phyloP scores from a whole-genome alignment of 2,329 filamentous ascomycete species.

The Aspergillus alliaceus region DNA sequence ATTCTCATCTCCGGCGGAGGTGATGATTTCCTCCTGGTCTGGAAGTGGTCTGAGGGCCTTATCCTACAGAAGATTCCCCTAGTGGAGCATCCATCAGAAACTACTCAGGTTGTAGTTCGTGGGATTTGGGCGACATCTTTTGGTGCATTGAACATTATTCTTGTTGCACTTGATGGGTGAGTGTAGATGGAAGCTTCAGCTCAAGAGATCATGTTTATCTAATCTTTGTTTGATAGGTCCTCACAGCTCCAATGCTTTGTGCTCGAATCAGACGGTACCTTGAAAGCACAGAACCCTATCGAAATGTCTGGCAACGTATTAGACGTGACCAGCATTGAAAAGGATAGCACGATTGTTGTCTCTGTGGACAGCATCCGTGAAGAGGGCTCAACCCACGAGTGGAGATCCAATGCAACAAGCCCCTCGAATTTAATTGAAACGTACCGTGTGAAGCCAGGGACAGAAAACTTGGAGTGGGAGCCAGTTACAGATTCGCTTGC shows the following conservation, averaged over 20 bases:
- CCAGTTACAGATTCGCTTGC: constrained; percentile 20
- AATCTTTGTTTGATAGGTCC: constrained; percentile 56
- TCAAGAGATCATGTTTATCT: constrained; percentile 8
- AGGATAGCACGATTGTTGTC: constrained; percentile 41
- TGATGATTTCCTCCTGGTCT: constrained; percentile 74
- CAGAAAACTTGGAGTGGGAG: constrained; percentile 28
- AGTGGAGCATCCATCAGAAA: constrained; percentile 17
- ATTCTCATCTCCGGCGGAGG: constrained; percentile 83
- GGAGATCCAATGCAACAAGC: constrained; percentile 24
- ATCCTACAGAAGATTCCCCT: constrained; percentile 34
- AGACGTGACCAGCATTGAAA: constrained; percentile 45
- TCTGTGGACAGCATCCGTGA: constrained; percentile 57
- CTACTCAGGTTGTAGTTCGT: constrained; percentile 46
- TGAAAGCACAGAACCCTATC: constrained; percentile 55
- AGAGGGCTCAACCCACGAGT: constrained; percentile 49
- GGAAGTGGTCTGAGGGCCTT: constrained; percentile 68
- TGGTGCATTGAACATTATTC: constrained; percentile 29
- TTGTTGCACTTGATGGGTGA: constrained; percentile 63
- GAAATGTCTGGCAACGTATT: constrained; percentile 66
- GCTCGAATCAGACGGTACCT: constrained; percentile 50
- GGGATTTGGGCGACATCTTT: constrained; percentile 49
- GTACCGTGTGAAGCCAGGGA: constrained; percentile 24
- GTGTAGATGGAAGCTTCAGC: constrained; percentile 16
- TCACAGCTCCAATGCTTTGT: constrained; percentile 66
- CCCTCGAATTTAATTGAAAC: constrained; percentile 29